These are phyloP conservation scores for Madurella fahalii DNA, from an alignment of 2,329 filamentous ascomycete species.

Conservation along the genomic window DNA sequence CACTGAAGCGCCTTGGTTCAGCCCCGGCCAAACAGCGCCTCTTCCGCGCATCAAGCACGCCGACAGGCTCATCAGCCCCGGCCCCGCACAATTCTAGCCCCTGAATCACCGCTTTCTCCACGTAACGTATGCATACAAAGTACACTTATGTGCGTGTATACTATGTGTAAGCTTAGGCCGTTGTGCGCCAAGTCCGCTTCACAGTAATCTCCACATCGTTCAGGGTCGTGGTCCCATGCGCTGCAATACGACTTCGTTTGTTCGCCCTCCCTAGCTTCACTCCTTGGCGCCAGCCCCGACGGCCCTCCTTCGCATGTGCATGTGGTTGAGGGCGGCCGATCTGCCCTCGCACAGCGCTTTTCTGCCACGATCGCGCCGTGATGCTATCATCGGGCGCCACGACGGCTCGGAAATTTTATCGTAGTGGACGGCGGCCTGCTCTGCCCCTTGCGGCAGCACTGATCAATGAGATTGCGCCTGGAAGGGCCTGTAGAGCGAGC, in stretches of 20 bases:
- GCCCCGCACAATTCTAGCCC: background rate
- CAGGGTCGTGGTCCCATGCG: too few relatives aligned
- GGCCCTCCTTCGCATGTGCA: too few relatives aligned
- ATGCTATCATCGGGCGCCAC: slow-evolving; percentile 3
- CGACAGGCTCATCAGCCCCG: background rate
- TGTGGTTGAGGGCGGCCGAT: slow-evolving; percentile 2
- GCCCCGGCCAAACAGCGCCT: too few relatives aligned
- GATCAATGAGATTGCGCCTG: background rate
- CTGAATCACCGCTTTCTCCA: background rate
- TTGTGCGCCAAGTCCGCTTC: too few relatives aligned
- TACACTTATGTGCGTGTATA: too few relatives aligned
- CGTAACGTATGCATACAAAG: too few relatives aligned
- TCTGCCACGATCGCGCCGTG: slow-evolving; percentile 4
- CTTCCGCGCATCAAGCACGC: background rate
- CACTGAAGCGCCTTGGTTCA: too few relatives aligned
- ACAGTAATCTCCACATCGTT: too few relatives aligned
- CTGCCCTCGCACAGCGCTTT: slow-evolving; percentile 3
- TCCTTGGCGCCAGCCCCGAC: background rate
- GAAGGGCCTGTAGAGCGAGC: background rate
- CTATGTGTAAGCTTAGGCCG: too few relatives aligned
- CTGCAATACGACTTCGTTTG: too few relatives aligned
- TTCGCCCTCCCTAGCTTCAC: background rate
- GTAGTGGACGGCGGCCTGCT: background rate
- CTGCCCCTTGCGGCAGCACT: background rate
- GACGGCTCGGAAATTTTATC: background rate